A percentile compares a stretch with the other conserved stretches of the same genome.
Conservation (phyloP, 345 rosid genomes). For the Eucalyptus brandiana region DNA sequence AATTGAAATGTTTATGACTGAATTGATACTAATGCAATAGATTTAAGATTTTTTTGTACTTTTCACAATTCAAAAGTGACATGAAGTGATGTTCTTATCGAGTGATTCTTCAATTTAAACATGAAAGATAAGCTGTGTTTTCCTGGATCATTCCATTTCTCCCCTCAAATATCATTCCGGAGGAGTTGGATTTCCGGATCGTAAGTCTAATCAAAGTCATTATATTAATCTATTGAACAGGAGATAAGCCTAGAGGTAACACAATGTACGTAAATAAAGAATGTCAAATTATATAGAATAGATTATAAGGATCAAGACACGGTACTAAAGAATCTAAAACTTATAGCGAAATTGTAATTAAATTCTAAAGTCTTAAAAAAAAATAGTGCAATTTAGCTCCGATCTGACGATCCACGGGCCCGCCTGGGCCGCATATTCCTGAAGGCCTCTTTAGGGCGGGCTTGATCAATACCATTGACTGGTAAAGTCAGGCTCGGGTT, state of each 20-base stretch:
- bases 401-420: neutral
- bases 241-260: neutral
- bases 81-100: neutral
- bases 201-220: neutral
- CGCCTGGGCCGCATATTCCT: neutral
- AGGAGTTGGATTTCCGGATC: neutral
- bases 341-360: neutral
- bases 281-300: neutral
- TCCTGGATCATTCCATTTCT: neutral
- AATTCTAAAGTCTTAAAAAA: neutral
- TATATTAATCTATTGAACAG: neutral
- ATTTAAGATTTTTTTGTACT: fast-evolving
- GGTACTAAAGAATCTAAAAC: neutral
- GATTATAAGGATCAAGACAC: neutral
- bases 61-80: neutral
- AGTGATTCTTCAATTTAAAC: neutral
- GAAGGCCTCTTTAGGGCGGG: neutral
- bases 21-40: fast-evolving
- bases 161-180: neutral
- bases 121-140: no score
- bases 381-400: neutral
- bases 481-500: neutral
- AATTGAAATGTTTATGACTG: fast-evolving
- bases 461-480: neutral
- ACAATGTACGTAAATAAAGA: neutral